Evolutionary conservation across 768 basidiomycete species (phyloP).

Genomic region (Dentipellis fragilis): DNA sequence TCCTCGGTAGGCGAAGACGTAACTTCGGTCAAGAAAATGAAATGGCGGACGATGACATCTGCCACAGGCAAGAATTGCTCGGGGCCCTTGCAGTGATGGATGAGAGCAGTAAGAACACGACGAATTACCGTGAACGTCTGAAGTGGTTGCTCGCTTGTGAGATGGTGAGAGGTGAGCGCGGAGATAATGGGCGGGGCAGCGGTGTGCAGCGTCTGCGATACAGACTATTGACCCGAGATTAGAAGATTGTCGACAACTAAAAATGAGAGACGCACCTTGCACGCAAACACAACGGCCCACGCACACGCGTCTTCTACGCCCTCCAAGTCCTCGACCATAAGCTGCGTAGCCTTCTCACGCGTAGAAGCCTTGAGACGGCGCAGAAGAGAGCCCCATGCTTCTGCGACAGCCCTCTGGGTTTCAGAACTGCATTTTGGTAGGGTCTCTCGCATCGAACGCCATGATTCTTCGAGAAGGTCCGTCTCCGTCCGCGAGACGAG

Average conservation of each 20-base stretch:
- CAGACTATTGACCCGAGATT: slow-evolving; percentile 39
- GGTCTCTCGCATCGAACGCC: slow-evolving; percentile 39
- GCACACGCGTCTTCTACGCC: slow-evolving; percentile 55
- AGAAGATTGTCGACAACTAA: background rate
- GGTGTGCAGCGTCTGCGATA: slow-evolving; percentile 76
- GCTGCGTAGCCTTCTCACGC: slow-evolving; percentile 42
- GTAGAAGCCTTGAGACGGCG: slow-evolving; percentile 57
- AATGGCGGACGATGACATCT: slow-evolving; percentile 38
- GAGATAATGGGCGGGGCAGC: slow-evolving; percentile 52
- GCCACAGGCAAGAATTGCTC: slow-evolving; percentile 52
- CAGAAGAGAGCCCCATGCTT: slow-evolving; percentile 79
- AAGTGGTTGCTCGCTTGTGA: slow-evolving; percentile 30
- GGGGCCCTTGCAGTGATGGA: slow-evolving; percentile 71
- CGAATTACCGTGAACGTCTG: slow-evolving; percentile 48
- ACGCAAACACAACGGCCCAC: slow-evolving; percentile 70
- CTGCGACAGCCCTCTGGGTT: slow-evolving; percentile 67
- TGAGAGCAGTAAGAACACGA: slow-evolving; percentile 66
- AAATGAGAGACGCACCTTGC: slow-evolving; percentile 42
- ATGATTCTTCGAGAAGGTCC: slow-evolving; percentile 50
- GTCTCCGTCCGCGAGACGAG: slow-evolving; percentile 50
- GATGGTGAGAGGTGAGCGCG: slow-evolving; percentile 46
- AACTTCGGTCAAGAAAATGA: slow-evolving; percentile 15
- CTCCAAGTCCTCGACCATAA: slow-evolving; percentile 42
- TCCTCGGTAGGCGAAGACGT: slow-evolving; percentile 9
- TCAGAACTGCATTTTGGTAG: slow-evolving; percentile 58